phyloP scores from a whole-genome alignment of 345 rosid genomes.

The Arabidopsis thaliana region TAIR10.1 NC_003070.9:8551501-8552000 shows the following conservation, averaged over 20 bases:
- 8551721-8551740: constrained; percentile 75
- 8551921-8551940: constrained; percentile 14
- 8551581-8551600: constrained; percentile 73
- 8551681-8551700: constrained; percentile 68
- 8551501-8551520: constrained; percentile 52
- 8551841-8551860: constrained; percentile 55
- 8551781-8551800: constrained; percentile 51
- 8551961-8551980: constrained; percentile 31
- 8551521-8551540: constrained; percentile 46
- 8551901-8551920: constrained; percentile 28
- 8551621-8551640: constrained; percentile 61
- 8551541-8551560: constrained; percentile 45
- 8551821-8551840: constrained; percentile 47
- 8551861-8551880: constrained; percentile 49
- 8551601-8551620: constrained; percentile 64
- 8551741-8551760: constrained; percentile 81
- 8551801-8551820: constrained; percentile 24
- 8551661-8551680: constrained; percentile 72
- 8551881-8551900: constrained; percentile 57
- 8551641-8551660: constrained; percentile 65
- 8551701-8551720: constrained; percentile 55
- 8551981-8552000: constrained; percentile 24
- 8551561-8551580: constrained; percentile 53
- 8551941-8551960: not conserved
- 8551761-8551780: constrained; percentile 62